Percentiles rank a stretch among this genome's conserved stretches.
Evolutionary conservation across 768 basidiomycete species (phyloP).

Genomic region (Amanita polypyramis): DNA sequence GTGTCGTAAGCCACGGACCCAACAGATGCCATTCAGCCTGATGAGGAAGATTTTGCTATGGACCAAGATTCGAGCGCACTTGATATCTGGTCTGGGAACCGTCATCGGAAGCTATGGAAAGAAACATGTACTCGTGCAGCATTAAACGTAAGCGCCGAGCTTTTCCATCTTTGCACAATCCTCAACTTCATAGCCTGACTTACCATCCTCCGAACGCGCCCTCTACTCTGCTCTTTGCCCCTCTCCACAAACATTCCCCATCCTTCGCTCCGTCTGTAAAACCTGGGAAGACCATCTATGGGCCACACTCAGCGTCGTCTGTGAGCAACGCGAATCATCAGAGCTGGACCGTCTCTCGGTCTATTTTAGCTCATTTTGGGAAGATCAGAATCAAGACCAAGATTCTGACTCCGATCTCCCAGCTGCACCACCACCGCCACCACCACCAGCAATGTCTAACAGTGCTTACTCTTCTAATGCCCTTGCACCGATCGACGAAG

Average conservation of each 20-base stretch:
- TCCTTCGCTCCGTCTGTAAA: conserved; percentile 65
- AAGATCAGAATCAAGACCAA: conserved; percentile 24
- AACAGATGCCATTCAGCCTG: conserved; percentile 15
- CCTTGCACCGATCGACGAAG: conserved; percentile 27
- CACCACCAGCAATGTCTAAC: not conserved
- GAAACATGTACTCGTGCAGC: conserved; percentile 72
- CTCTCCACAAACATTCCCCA: conserved; percentile 48
- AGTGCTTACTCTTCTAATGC: not conserved
- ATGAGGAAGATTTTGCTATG: conserved; percentile 27
- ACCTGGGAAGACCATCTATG: conserved; percentile 97
- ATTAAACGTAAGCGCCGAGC: conserved; percentile 43
- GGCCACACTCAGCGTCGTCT: conserved; percentile 75
- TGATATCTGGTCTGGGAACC: conserved; percentile 65
- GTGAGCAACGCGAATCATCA: conserved; percentile 69
- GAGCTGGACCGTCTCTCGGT: conserved; percentile 60
- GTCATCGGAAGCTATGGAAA: conserved; percentile 78
- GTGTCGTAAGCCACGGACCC: not conserved
- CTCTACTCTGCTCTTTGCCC: conserved; percentile 83
- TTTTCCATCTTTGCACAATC: not conserved
- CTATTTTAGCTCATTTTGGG: conserved; percentile 57
- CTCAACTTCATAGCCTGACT: conserved; percentile 29
- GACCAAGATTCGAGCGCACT: conserved; percentile 31
- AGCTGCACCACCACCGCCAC: not conserved
- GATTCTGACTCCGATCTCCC: conserved; percentile 11
- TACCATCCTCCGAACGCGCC: conserved; percentile 69